Evolutionary conservation across 73 alveolate species (phyloP).

Genomic region (Breviolum minutum): DNA sequence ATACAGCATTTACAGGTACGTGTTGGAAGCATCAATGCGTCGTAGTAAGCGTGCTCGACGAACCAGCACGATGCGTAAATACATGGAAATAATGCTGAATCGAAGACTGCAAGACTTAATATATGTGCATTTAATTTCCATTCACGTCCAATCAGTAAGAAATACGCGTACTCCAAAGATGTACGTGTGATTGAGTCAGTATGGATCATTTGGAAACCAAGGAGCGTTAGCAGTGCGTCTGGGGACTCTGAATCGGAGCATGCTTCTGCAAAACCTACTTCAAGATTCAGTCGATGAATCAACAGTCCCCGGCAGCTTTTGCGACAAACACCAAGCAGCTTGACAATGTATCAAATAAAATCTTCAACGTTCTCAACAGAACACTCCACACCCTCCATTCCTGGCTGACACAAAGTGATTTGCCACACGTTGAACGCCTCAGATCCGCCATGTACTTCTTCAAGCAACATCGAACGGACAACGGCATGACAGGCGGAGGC

Average conservation of each 20-base stretch:
- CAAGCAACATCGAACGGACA: not conserved
- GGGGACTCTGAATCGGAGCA: slow-evolving; percentile 32
- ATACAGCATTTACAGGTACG: not conserved
- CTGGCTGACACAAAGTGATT: slow-evolving; percentile 54
- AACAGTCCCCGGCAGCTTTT: too few relatives aligned
- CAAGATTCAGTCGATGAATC: not conserved
- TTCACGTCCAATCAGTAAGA: too few relatives aligned
- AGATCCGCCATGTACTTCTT: not conserved
- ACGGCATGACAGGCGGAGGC: not conserved
- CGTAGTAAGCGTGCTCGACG: too few relatives aligned
- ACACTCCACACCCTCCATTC: not conserved
- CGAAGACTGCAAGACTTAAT: not conserved
- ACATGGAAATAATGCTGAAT: not conserved
- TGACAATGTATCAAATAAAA: too few relatives aligned
- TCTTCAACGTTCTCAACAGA: not conserved
- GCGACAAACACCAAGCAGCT: too few relatives aligned
- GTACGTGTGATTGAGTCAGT: not conserved
- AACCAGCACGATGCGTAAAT: too few relatives aligned
- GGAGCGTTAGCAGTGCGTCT: slow-evolving; percentile 45
- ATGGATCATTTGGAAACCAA: not conserved
- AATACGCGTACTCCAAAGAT: not conserved
- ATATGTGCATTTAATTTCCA: too few relatives aligned
- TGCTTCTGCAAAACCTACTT: slow-evolving; percentile 14
- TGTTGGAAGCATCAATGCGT: too few relatives aligned
- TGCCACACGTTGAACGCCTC: slow-evolving; percentile 92